These are phyloP conservation scores for Ormosia semicastrata DNA, from an alignment of 306 rosid species.

Conservation along the genomic window DNA sequence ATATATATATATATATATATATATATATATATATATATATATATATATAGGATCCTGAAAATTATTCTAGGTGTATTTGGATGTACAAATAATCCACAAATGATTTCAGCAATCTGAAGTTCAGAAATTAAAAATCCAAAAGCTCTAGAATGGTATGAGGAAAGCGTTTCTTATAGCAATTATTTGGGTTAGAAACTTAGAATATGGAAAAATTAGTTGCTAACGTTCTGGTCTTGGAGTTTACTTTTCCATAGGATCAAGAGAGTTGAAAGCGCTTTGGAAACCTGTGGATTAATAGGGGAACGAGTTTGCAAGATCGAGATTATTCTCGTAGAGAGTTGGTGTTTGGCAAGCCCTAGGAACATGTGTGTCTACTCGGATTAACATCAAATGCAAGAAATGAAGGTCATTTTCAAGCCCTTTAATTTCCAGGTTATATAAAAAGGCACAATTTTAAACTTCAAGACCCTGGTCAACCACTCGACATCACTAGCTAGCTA, in stretches of 20 bases:
- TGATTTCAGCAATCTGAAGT: no score
- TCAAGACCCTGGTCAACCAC: neutral
- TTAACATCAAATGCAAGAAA: neutral
- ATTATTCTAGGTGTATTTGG: neutral
- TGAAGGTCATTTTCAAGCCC: neutral
- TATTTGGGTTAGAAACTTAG: neutral
- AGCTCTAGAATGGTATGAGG: neutral
- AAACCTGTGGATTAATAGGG: neutral
- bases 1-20: no score
- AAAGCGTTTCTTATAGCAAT: neutral
- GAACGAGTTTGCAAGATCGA: neutral
- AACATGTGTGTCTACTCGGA: neutral
- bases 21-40: no score
- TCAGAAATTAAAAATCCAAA: no score
- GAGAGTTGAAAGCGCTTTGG: neutral
- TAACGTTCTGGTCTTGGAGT: no score
- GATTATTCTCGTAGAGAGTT: neutral
- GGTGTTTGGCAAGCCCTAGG: neutral
- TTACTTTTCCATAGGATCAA: neutral
- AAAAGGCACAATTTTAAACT: neutral
- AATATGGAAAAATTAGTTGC: neutral
- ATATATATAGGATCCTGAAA: neutral
- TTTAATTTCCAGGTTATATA: neutral
- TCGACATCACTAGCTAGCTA: neutral
- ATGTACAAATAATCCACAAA: no score